Base-by-base conservation (phyloP, 164 flowering plant genomes). In the Cinnamomum chago region DNA sequence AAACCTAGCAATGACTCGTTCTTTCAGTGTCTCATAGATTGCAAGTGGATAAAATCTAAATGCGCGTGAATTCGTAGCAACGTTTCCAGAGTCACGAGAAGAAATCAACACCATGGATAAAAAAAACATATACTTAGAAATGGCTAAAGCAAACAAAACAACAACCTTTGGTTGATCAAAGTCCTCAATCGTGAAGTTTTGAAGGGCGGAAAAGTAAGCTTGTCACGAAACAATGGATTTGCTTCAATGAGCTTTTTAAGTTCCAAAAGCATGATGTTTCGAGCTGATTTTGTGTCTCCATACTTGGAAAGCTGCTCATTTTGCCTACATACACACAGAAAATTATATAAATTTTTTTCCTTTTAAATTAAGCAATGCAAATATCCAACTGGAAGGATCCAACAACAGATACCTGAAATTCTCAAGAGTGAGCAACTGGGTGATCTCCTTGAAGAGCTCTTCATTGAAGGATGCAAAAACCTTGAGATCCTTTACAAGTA, bases 291-390 rank as follows among this genome's bases (percentile, higher is more conserved):
- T 3, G 90, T 88, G 80, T 92, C 97, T 22, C 95, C 97, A 76
- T 92, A 92, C 76, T 92, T 92, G 0, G 97, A 90, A 51, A 92
- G 85, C 77, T 90, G 95, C 81, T 92, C 97, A 75, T 92, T 92
- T 66, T 90, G 90, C 81, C 97, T 92, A 87, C 67, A 64, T 15
- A 52, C 10, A 67, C 47, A 66, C 24, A n/a, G 12, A 22, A 64
- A 25, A 17, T 2, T 6, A 20, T 55, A 17, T 24, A 17, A 5
- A 17, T 14, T 3, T 1, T 55, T 35, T 35, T 7, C 11, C 1
- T 6, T 60, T 60, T 18, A 60, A 18, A 24, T 60, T 11, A 60
- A 60, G 28, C 28, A 64, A 64, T 25, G 28, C 28, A 23, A 24
- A 64, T 23, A 23, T 14, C 14, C 28, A 23, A 25, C 67, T 7